These are phyloP conservation scores for Citrullus amarus DNA, from an alignment of 306 rosid species.

Conservation along the genomic window DNA sequence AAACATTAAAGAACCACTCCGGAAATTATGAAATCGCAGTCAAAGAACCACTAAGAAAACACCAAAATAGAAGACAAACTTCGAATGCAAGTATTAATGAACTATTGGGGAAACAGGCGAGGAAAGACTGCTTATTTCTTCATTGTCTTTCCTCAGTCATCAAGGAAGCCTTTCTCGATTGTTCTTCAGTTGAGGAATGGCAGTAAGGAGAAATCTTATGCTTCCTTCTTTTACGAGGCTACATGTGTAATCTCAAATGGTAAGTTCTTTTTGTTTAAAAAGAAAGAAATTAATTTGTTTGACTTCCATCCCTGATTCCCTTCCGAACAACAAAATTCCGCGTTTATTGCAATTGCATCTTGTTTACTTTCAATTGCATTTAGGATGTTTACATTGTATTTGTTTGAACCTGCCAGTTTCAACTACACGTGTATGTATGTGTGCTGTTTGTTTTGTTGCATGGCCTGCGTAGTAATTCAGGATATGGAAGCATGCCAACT, in stretches of 20 bases:
- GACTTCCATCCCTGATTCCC: background rate
- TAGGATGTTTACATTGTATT: background rate
- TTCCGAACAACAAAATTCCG: background rate
- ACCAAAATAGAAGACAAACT: background rate
- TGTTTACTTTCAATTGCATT: background rate
- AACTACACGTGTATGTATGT: background rate
- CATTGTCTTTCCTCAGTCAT: background rate
- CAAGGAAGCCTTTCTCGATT: background rate
- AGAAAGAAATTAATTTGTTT: background rate
- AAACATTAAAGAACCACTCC: background rate
- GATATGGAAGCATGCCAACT: background rate
- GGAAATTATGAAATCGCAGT: background rate
- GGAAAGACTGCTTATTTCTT: background rate
- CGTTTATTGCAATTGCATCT: background rate
- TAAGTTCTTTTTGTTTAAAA: background rate
- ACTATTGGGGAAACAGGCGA: background rate
- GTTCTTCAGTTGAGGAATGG: background rate
- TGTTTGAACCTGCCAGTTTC: background rate
- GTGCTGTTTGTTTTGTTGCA: background rate
- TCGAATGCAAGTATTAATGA: background rate
- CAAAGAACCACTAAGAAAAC: background rate
- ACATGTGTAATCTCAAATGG: background rate
- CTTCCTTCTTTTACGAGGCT: background rate
- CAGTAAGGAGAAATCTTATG: background rate
- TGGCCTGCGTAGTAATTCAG: background rate